Evolutionary conservation across 345 rosid genomes (phyloP).

Genomic region (Atalantia buxifolia): DNA sequence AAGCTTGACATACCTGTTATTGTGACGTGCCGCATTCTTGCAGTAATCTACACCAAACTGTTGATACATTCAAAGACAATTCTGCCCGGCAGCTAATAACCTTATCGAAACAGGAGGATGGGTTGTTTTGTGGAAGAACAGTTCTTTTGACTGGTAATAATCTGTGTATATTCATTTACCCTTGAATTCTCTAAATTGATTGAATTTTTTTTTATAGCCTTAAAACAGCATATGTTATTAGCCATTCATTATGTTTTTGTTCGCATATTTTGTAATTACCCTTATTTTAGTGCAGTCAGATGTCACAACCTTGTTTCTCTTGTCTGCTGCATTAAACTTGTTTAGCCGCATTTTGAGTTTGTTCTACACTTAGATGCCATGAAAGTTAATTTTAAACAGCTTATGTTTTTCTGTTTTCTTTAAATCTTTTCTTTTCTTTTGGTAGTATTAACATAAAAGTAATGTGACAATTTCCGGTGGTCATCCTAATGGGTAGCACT

Average conservation of each 20-base stretch:
- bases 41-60: conserved; percentile 25
- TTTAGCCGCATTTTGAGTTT: neutral
- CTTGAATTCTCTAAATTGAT: neutral
- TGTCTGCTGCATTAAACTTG: neutral
- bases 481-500: neutral
- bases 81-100: conserved; percentile 21
- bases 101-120: conserved; percentile 25
- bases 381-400: neutral
- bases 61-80: conserved; percentile 17
- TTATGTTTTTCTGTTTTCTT: neutral
- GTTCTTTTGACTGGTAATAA: conserved; percentile 37
- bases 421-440: neutral
- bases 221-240: neutral
- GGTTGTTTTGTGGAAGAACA: conserved; percentile 24
- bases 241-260: neutral
- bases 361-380: neutral
- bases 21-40: conserved; percentile 19
- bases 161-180: neutral
- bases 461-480: neutral
- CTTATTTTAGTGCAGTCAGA: neutral
- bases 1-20: conserved; percentile 7
- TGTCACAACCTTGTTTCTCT: neutral
- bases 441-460: neutral
- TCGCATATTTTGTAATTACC: neutral
- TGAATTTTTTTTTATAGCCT: neutral